Percentiles rank a stretch among this genome's conserved stretches.
Conservation (phyloP, 345 rosid genomes). For the Capsella bursapastoris region DNA sequence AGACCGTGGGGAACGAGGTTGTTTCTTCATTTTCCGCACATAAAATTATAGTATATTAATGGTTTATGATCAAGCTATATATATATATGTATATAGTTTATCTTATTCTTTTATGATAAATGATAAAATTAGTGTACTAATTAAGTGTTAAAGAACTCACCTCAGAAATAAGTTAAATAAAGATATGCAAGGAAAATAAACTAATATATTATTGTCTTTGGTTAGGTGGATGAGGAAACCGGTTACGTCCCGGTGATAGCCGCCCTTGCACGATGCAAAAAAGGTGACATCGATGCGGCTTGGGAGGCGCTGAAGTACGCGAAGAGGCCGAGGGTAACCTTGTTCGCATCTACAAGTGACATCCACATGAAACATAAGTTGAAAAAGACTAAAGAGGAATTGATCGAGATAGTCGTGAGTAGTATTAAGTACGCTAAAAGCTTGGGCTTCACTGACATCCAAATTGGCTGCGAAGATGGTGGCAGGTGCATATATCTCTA, state of each 20-base stretch:
- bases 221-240: conserved; percentile 49
- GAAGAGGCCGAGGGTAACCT: conserved; percentile 65
- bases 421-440: conserved; percentile 69
- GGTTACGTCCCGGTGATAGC: conserved; percentile 89
- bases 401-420: conserved; percentile 65
- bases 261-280: conserved; percentile 76
- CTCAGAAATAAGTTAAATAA: not conserved
- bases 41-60: not conserved
- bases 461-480: conserved; percentile 91
- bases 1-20: conserved; percentile 74
- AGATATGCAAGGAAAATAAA: not conserved
- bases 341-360: conserved; percentile 83
- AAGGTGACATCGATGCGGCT: conserved; percentile 62
- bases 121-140: not conserved
- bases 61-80: not conserved
- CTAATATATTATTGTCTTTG: not conserved
- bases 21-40: not conserved
- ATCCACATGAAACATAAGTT: conserved; percentile 85
- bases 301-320: conserved; percentile 95
- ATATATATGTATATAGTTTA: not conserved
- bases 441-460: conserved; percentile 81
- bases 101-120: not conserved
- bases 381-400: conserved; percentile 74
- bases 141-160: not conserved
- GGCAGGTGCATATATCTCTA: conserved; percentile 57